Percentiles rank a stretch among this genome's conserved stretches.
phyloP scores from a whole-genome alignment of 805 yeast genomes.

The Danielia oregonensis region DNA sequence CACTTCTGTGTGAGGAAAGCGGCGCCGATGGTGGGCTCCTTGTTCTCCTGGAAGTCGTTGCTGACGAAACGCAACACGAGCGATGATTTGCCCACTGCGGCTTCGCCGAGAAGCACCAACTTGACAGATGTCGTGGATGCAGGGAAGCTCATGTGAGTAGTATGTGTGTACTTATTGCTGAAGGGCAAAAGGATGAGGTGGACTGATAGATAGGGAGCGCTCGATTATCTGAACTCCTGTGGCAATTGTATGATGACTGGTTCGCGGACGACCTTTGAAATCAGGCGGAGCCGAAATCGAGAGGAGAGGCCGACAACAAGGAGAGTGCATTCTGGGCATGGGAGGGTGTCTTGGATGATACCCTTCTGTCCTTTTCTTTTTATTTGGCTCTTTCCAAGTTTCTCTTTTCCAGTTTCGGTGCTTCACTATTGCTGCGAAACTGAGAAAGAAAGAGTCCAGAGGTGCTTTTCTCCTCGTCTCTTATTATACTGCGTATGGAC shows the following conservation, averaged over 20 bases:
- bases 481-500: too few species aligned
- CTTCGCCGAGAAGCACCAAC: slow-evolving; percentile 73
- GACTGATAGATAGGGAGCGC: background rate
- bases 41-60: slow-evolving; percentile 65
- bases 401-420: too few species aligned
- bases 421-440: too few species aligned
- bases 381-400: too few species aligned
- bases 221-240: background rate
- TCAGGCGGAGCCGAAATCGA: background rate
- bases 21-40: slow-evolving; percentile 83
- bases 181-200: background rate
- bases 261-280: background rate
- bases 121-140: slow-evolving; percentile 38
- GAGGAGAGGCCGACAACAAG: too few species aligned
- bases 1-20: slow-evolving; percentile 74
- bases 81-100: slow-evolving; percentile 79
- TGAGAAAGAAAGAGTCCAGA: too few species aligned
- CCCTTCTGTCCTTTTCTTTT: too few species aligned
- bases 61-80: slow-evolving; percentile 68
- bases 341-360: too few species aligned
- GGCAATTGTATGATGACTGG: background rate
- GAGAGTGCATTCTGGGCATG: too few species aligned
- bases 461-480: too few species aligned
- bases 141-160: slow-evolving; percentile 11
- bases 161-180: background rate